Conservation (phyloP, 1,284 basidiomycete genomes). For the Pseudomicrostroma phylloplanum region DNA sequence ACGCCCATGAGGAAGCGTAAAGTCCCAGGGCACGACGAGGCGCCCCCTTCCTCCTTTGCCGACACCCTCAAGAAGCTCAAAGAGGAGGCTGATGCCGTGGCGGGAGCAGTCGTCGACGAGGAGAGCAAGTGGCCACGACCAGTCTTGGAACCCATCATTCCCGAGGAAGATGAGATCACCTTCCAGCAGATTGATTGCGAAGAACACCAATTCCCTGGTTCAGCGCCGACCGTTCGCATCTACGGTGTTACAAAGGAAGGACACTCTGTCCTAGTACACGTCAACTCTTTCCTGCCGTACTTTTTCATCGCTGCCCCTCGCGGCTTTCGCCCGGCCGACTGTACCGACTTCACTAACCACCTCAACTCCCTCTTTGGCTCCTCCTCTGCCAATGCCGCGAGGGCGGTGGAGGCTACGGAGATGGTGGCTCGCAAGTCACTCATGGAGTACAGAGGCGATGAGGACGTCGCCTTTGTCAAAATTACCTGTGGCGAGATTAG, state of each 20-base stretch:
- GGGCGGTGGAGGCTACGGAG: slow-evolving; percentile 28
- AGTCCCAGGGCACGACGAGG: neutral
- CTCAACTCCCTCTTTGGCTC: slow-evolving; percentile 24
- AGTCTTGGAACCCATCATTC: slow-evolving; percentile 25
- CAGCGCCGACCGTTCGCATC: slow-evolving; percentile 44
- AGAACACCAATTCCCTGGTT: slow-evolving; percentile 32
- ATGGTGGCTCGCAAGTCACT: slow-evolving; percentile 42
- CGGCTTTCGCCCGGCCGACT: slow-evolving; percentile 37
- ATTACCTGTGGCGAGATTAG: slow-evolving; percentile 41
- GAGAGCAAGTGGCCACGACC: slow-evolving; percentile 38
- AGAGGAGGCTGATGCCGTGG: slow-evolving; percentile 12
- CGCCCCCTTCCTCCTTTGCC: slow-evolving; percentile 4
- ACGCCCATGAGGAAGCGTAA: slow-evolving; percentile 6
- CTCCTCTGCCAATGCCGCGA: slow-evolving; percentile 26
- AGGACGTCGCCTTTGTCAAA: slow-evolving; percentile 46
- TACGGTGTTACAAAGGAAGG: slow-evolving; percentile 44
- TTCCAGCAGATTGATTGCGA: slow-evolving; percentile 51
- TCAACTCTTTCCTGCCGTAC: slow-evolving; percentile 49
- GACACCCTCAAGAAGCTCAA: slow-evolving; percentile 14
- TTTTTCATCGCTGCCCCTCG: slow-evolving; percentile 47
- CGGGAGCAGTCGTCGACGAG: slow-evolving; percentile 18
- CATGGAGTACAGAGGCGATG: slow-evolving; percentile 44
- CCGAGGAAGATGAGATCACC: slow-evolving; percentile 25
- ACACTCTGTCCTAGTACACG: slow-evolving; percentile 46
- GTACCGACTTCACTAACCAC: slow-evolving; percentile 43